Conservation (phyloP, 805 yeast genomes). For the Wickerhamomyces hampshirensis region DNA sequence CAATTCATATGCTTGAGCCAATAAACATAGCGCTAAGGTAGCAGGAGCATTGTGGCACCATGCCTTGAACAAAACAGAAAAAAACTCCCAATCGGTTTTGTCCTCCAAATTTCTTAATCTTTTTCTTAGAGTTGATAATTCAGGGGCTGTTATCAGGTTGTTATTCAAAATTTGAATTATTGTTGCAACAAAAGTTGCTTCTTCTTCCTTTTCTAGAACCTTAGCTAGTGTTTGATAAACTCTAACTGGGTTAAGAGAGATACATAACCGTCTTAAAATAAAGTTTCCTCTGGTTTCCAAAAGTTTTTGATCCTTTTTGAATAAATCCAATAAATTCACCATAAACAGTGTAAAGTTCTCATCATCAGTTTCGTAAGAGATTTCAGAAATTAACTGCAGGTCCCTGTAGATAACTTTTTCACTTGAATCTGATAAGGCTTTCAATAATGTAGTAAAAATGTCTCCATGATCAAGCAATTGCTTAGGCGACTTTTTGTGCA, state of each 20-base stretch:
- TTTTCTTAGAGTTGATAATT: slow-evolving; percentile 63
- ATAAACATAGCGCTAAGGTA: slow-evolving; percentile 74
- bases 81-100: slow-evolving; percentile 60
- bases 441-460: slow-evolving; percentile 71
- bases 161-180: slow-evolving; percentile 86
- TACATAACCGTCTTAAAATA: slow-evolving; percentile 78
- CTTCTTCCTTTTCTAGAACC: slow-evolving; percentile 57
- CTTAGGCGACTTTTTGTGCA: slow-evolving; percentile 65
- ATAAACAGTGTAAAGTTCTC: slow-evolving; percentile 72
- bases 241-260: slow-evolving; percentile 74
- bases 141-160: slow-evolving; percentile 81
- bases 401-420: slow-evolving; percentile 75
- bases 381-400: slow-evolving; percentile 64
- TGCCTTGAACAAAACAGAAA: slow-evolving; percentile 72
- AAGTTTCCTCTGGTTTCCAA: slow-evolving; percentile 74
- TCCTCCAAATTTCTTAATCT: slow-evolving; percentile 61
- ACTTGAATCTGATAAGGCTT: slow-evolving; percentile 65
- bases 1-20: slow-evolving; percentile 84
- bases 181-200: slow-evolving; percentile 66
- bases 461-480: slow-evolving; percentile 51
- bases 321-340: slow-evolving; percentile 61
- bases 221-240: slow-evolving; percentile 77
- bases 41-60: slow-evolving; percentile 95
- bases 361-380: slow-evolving; percentile 68
- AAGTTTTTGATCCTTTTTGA: slow-evolving; percentile 63